A percentile compares a stretch with the other conserved stretches of the same genome.
Evolutionary conservation across 2,329 filamentous ascomycete genomes (phyloP).

Genomic region (Xylariaceae sp.): DNA sequence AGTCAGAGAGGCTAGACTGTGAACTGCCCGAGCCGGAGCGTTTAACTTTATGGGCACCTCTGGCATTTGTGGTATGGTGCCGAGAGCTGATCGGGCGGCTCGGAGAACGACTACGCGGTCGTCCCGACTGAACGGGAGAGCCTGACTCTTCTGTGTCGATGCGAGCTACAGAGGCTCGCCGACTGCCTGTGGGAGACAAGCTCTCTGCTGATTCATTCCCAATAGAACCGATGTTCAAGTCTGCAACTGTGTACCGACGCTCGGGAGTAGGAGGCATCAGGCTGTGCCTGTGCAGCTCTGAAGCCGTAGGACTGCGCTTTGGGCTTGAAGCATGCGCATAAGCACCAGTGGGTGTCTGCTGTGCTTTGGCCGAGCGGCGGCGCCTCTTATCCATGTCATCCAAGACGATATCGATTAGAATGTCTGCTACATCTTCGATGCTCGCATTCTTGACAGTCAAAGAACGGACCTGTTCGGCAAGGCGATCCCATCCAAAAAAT

Average conservation of each 20-base stretch:
- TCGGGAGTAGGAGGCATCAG: constrained; percentile 65
- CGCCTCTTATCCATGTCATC: constrained; percentile 95
- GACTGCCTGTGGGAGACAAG: constrained; percentile 32
- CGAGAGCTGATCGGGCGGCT: constrained; percentile 71
- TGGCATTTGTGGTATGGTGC: constrained; percentile 63
- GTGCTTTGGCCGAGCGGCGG: constrained; percentile 79
- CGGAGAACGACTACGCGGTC: constrained; percentile 77
- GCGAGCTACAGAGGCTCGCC: constrained; percentile 43
- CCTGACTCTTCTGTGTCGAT: constrained; percentile 46
- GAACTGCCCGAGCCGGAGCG: constrained; percentile 91
- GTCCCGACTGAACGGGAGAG: constrained; percentile 41
- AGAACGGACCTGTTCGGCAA: constrained; percentile 87
- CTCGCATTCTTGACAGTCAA: constrained; percentile 83
- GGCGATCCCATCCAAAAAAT: constrained; percentile 93
- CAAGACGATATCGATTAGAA: constrained; percentile 87
- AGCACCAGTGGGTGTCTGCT: constrained; percentile 71
- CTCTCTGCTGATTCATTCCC: constrained; percentile 47
- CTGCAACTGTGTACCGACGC: constrained; percentile 42
- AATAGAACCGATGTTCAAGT: constrained; percentile 57
- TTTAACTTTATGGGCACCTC: constrained; percentile 70
- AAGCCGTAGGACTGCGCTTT: constrained; percentile 58
- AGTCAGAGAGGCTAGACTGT: constrained; percentile 70
- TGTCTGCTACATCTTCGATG: constrained; percentile 84
- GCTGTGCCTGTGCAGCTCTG: constrained; percentile 63
- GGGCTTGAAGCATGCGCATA: constrained; percentile 58